Conservation (phyloP, 352 stramenopile species). For the Pythium vanterpoolii region DNA sequence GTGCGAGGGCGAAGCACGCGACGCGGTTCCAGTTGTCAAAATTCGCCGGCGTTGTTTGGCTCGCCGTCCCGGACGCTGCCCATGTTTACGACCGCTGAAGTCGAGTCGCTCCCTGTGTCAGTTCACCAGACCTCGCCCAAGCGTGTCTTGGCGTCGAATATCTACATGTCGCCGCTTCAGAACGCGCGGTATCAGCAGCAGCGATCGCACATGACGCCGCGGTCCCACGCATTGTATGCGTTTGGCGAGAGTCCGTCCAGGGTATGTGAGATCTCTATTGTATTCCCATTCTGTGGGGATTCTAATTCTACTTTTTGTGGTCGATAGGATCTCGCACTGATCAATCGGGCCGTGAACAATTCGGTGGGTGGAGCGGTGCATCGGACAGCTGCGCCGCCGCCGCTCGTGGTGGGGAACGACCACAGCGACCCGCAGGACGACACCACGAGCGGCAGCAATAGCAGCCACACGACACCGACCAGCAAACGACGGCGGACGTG, state of each 20-base stretch:
- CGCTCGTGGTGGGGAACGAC: background rate
- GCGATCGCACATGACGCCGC: constrained; percentile 65
- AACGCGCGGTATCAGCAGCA: constrained; percentile 67
- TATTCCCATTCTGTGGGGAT: background rate
- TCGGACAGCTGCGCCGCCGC: constrained; percentile 16
- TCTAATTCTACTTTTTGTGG: background rate
- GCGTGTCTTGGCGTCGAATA: constrained; percentile 72
- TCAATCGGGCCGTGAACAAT: constrained; percentile 30
- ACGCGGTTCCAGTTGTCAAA: background rate
- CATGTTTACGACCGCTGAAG: constrained; percentile 69
- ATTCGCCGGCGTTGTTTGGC: constrained; percentile 38
- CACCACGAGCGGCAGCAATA: constrained; percentile 20
- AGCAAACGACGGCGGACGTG: constrained; percentile 25
- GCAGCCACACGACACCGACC: constrained; percentile 21
- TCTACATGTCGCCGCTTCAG: constrained; percentile 85
- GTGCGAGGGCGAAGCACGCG: constrained; percentile 25
- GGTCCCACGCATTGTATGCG: constrained; percentile 79
- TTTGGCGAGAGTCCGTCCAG: constrained; percentile 83
- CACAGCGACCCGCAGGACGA: constrained; percentile 13
- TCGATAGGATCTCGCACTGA: constrained; percentile 25
- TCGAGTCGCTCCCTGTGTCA: constrained; percentile 73
- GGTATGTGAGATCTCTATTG: constrained; percentile 34
- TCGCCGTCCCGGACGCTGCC: constrained; percentile 37
- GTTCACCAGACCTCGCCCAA: constrained; percentile 79
- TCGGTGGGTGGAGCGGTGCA: background rate